Evolutionary conservation across 352 stramenopile genomes (phyloP).

Genomic region (Pythium sp.): DNA sequence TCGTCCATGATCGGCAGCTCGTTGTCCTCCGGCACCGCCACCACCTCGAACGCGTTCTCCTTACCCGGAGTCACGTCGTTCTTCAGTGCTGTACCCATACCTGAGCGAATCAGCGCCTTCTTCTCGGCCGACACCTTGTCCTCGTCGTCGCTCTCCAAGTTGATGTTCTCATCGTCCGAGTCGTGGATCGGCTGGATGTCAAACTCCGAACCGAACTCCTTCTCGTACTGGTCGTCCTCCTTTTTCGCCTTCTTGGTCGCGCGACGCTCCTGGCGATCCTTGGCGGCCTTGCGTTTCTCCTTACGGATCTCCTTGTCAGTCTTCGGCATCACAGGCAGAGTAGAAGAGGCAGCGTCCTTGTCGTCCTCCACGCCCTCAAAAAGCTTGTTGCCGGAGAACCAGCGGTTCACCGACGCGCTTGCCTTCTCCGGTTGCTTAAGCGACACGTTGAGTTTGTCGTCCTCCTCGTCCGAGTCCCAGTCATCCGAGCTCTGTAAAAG

Average conservation of each 20-base stretch:
- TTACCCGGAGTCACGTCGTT: conserved; percentile 18
- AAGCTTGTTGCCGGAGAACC: conserved; percentile 84
- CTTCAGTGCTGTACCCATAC: conserved; percentile 72
- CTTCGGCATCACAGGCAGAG: conserved; percentile 91
- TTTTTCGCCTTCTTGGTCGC: conserved; percentile 74
- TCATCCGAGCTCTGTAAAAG: conserved; percentile 79
- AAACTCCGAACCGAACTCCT: conserved; percentile 75
- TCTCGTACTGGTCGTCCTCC: conserved; percentile 82
- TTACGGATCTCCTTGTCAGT: conserved; percentile 98
- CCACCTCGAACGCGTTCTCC: conserved; percentile 44
- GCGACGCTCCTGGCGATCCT: conserved; percentile 89
- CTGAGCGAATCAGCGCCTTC: conserved; percentile 81
- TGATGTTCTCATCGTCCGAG: conserved; percentile 39
- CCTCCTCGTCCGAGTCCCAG: conserved; percentile 48
- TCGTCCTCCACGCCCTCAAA: conserved; percentile 76
- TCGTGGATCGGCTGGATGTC: conserved; percentile 43
- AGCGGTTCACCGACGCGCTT: conserved; percentile 70
- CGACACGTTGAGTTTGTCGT: conserved; percentile 61
- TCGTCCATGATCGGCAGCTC: conserved; percentile 72
- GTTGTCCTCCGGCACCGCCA: conserved; percentile 41
- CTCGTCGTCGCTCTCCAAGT: conserved; percentile 40
- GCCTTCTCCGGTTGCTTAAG: conserved; percentile 81
- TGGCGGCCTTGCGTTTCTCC: conserved; percentile 95
- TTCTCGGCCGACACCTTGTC: conserved; percentile 61
- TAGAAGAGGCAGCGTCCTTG: conserved; percentile 32